A percentile compares a stretch with the other conserved stretches of the same genome.
Conservation (phyloP, 768 basidiomycete genomes). For the Ramaria rubella region DNA sequence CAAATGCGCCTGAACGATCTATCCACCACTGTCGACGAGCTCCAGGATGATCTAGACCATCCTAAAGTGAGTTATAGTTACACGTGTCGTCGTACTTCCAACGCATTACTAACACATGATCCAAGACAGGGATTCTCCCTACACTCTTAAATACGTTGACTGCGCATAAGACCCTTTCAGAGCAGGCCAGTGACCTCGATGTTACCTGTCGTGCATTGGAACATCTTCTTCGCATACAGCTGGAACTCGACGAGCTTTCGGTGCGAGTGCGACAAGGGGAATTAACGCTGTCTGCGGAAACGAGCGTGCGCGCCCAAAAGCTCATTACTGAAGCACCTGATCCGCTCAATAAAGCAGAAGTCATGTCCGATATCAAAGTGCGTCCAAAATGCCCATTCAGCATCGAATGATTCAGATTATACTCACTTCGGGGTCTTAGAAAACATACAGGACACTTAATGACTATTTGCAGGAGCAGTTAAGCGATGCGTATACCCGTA, state of each 20-base stretch:
- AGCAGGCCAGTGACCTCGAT: conserved; percentile 52
- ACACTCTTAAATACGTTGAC: conserved; percentile 47
- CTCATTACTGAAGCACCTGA: conserved; percentile 43
- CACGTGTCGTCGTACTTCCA: conserved; percentile 14
- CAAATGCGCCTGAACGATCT: conserved; percentile 52
- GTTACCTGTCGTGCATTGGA: conserved; percentile 44
- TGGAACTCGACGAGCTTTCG: conserved; percentile 39
- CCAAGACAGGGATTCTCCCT: conserved; percentile 66
- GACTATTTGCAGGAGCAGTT: conserved; percentile 67
- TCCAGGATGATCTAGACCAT: conserved; percentile 47
- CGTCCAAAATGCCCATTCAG: conserved; percentile 17
- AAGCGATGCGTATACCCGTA: conserved; percentile 56
- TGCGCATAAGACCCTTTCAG: conserved; percentile 57
- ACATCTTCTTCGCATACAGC: conserved; percentile 48
- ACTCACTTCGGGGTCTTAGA: conserved; percentile 31
- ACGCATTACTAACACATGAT: conserved; percentile 4
- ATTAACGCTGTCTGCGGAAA: conserved; percentile 56
- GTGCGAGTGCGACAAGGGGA: conserved; percentile 47
- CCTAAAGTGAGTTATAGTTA: conserved; percentile 48
- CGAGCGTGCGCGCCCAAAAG: conserved; percentile 35
- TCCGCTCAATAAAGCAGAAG: conserved; percentile 44
- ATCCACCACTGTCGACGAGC: conserved; percentile 42
- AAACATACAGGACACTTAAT: conserved; percentile 44
- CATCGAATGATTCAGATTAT: not conserved
- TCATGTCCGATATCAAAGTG: conserved; percentile 56